A percentile compares a stretch with the other conserved stretches of the same genome.
phyloP scores from a whole-genome alignment of 768 basidiomycete species.

The Calocybe cyanea region DNA sequence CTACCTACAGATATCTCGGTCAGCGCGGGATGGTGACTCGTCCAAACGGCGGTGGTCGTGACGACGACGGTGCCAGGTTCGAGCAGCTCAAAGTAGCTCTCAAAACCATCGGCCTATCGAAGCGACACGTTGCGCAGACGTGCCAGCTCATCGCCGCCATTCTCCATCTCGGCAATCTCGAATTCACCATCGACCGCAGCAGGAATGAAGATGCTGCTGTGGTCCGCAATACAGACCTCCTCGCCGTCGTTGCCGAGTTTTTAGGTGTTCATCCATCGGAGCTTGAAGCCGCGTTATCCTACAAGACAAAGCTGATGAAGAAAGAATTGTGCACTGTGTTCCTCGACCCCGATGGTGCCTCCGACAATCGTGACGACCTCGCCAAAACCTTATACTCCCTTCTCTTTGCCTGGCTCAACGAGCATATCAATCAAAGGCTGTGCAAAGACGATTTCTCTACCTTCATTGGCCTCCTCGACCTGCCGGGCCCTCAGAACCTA shows the following conservation, averaged over 20 bases:
- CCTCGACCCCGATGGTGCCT: conserved; percentile 90
- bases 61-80: conserved; percentile 85
- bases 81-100: conserved; percentile 93
- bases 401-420: conserved; percentile 94
- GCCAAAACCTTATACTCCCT: conserved; percentile 92
- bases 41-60: conserved; percentile 45
- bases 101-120: conserved; percentile 90
- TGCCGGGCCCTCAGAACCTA: conserved; percentile 91
- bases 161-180: conserved; percentile 93
- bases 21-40: conserved; percentile 49
- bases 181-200: conserved; percentile 80
- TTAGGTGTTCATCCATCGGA: conserved; percentile 73
- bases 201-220: conserved; percentile 92
- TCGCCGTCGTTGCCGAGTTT: conserved; percentile 87
- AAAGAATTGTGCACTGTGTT: conserved; percentile 98
- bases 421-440: conserved; percentile 92
- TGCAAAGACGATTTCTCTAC: conserved; percentile 91
- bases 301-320: conserved; percentile 89
- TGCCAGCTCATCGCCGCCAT: conserved; percentile 95
- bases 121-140: conserved; percentile 91
- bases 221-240: conserved; percentile 78
- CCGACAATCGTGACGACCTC: conserved; percentile 90
- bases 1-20: conserved; percentile 84
- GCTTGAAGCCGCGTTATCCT: conserved; percentile 79
- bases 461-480: conserved; percentile 91